phyloP scores from a whole-genome alignment of 768 basidiomycete genomes.

The Russula compacta region DNA sequence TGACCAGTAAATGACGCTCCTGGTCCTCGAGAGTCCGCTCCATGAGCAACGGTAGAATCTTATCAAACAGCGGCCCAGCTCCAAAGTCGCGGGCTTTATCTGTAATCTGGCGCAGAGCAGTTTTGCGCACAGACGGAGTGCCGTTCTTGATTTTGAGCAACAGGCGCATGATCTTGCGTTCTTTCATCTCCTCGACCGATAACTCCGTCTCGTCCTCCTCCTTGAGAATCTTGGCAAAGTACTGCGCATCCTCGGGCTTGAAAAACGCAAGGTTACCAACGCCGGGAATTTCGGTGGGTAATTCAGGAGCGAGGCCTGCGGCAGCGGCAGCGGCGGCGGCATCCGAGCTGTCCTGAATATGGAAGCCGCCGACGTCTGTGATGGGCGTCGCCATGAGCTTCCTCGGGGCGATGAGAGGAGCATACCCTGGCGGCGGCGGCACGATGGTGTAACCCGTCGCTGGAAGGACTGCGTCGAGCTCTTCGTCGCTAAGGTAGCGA shows the following conservation, averaged over 20 bases:
- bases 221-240: constrained; percentile 92
- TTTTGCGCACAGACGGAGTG: constrained; percentile 96
- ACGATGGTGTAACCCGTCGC: constrained; percentile 82
- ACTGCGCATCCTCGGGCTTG: constrained; percentile 96
- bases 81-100: constrained; percentile 99
- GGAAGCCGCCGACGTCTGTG: constrained; percentile 74
- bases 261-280: constrained; percentile 97
- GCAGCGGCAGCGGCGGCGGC: constrained; percentile 82
- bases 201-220: constrained; percentile 93
- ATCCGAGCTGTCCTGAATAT: constrained; percentile 92
- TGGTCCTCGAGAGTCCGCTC: constrained; percentile 96
- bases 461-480: constrained; percentile 87
- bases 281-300: constrained; percentile 96
- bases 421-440: constrained; percentile 90
- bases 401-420: constrained; percentile 54
- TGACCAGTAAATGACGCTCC: constrained; percentile 95
- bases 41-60: constrained; percentile 97
- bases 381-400: constrained; percentile 43
- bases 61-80: constrained; percentile 96
- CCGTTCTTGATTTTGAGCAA: constrained; percentile 99
- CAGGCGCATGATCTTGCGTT: constrained; percentile 97
- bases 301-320: constrained; percentile 83
- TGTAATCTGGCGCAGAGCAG: constrained; percentile 94
- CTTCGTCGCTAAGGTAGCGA: constrained; percentile 91
- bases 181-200: constrained; percentile 96